Conservation (phyloP, 2,329 filamentous ascomycete genomes). For the Nemania sp. region DNA sequence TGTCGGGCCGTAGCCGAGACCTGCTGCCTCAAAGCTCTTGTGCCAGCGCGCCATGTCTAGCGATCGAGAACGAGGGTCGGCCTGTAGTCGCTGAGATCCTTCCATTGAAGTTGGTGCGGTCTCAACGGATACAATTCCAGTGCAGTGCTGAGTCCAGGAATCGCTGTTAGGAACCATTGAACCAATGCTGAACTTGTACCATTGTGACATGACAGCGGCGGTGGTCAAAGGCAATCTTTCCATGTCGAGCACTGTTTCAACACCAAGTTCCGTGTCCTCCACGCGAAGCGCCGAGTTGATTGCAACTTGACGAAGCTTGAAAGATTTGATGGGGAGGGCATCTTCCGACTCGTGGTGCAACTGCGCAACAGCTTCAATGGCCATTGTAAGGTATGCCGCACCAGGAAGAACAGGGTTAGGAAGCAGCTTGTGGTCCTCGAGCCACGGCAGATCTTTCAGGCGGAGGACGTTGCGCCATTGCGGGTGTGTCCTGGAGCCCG, state of each 20-base stretch:
- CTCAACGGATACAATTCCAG: conserved; percentile 1
- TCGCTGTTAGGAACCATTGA: conserved; percentile 5
- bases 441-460: conserved; percentile 10
- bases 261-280: conserved; percentile 15
- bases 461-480: conserved; percentile 15
- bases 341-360: conserved; percentile 9
- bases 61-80: conserved; percentile 5
- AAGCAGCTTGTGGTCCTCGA: conserved; percentile 6
- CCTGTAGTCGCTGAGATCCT: not conserved
- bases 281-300: conserved; percentile 15
- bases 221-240: conserved; percentile 6
- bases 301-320: conserved; percentile 16
- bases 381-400: conserved; percentile 14
- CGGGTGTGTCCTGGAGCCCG: not conserved
- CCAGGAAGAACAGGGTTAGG: conserved; percentile 3
- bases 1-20: conserved; percentile 13
- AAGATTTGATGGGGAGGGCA: conserved; percentile 12
- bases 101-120: conserved; percentile 1
- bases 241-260: conserved; percentile 22
- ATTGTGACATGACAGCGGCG: conserved; percentile 1
- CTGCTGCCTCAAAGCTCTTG: conserved; percentile 1
- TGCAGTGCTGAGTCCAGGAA: conserved; percentile 17
- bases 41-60: conserved; percentile 18
- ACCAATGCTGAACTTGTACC: conserved; percentile 21
- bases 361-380: conserved; percentile 13